A percentile compares a stretch with the other conserved stretches of the same genome.
These are phyloP conservation scores for Macrophomina phaseolina DNA, from an alignment of 2,329 filamentous ascomycete genomes.

Conservation along the genomic window DNA sequence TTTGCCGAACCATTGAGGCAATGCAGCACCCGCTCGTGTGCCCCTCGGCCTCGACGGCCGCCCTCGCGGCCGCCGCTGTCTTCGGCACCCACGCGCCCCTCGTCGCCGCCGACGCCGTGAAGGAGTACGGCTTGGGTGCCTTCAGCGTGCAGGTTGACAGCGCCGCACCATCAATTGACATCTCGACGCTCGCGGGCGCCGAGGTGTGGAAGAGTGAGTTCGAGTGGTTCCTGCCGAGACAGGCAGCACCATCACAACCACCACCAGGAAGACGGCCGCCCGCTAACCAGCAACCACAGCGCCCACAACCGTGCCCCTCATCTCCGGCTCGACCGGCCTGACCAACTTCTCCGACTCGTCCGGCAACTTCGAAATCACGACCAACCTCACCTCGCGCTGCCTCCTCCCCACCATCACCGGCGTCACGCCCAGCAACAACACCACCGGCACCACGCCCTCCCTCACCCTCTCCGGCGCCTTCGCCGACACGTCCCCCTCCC, in stretches of 20 bases:
- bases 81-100: neutral
- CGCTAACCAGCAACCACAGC: neutral
- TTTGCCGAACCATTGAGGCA: neutral
- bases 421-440: neutral
- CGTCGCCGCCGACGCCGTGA: neutral
- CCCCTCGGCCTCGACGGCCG: conserved; percentile 5
- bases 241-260: too few species aligned
- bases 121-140: conserved; percentile 5
- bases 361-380: conserved; percentile 27
- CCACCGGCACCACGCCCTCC: neutral
- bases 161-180: neutral
- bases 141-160: conserved; percentile 12
- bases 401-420: conserved; percentile 7
- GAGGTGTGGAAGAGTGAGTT: conserved; percentile 24
- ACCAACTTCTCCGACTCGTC: conserved; percentile 26
- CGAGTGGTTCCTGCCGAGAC: too few species aligned
- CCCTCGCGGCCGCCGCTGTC: conserved; percentile 16
- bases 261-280: neutral
- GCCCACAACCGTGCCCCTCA: conserved; percentile 16
- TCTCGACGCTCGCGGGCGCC: neutral
- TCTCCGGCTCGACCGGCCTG: conserved; percentile 20
- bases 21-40: conserved; percentile 20
- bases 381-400: neutral
- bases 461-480: conserved; percentile 21
- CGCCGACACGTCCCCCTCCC: neutral